These are phyloP conservation scores for Colletotrichum sp. DNA, from an alignment of 2,329 filamentous ascomycete species.

Conservation along the genomic window DNA sequence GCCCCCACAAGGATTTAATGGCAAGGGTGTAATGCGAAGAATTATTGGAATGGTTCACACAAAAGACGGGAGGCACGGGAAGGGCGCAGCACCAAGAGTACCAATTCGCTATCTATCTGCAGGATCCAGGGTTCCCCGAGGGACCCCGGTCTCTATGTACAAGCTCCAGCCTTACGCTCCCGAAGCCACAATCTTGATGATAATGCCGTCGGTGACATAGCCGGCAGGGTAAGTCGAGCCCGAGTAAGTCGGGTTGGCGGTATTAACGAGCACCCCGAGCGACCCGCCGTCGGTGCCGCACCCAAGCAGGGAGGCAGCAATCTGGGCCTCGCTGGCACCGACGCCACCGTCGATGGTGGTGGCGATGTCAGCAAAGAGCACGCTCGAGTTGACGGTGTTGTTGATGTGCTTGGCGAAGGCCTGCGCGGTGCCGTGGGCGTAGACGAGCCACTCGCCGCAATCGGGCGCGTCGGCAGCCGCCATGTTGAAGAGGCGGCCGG, in stretches of 20 bases:
- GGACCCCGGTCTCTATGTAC: background rate
- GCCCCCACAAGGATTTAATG: too few species aligned
- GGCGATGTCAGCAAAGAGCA: background rate
- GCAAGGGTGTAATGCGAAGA: background rate
- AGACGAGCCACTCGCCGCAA: slow-evolving; percentile 26
- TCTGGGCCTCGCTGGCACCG: background rate
- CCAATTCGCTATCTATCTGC: background rate
- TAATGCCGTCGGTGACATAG: background rate
- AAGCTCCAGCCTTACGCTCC: background rate
- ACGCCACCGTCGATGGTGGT: background rate
- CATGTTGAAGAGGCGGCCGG: slow-evolving; percentile 21
- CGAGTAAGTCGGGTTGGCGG: background rate
- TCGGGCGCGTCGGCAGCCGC: slow-evolving; percentile 8
- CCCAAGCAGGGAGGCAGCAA: background rate
- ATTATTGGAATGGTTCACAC: background rate
- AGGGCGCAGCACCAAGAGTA: background rate
- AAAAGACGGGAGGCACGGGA: background rate
- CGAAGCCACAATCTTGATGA: background rate
- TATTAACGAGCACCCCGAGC: background rate
- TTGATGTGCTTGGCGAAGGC: background rate
- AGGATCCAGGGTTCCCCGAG: background rate
- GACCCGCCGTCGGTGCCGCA: background rate
- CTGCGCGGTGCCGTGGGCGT: background rate
- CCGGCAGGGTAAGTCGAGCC: background rate
- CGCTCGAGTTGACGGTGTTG: background rate